A percentile compares a stretch with the other conserved stretches of the same genome.
Conservation (phyloP, 371 early-diverging fungal genomes). For the Lichtheimia corymbifera region DNA sequence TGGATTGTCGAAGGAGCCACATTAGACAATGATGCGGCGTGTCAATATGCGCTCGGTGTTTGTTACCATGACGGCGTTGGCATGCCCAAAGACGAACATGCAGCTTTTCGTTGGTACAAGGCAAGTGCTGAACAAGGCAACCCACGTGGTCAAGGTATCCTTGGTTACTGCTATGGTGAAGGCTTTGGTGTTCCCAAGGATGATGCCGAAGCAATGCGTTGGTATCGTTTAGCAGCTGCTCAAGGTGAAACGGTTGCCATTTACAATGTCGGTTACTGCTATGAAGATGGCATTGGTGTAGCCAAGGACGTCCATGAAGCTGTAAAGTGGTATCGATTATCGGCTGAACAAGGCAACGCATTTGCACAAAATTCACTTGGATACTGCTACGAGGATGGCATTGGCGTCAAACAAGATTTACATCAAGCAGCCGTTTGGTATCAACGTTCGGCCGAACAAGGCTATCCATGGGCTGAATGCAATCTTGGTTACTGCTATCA, state of each 20-base stretch:
- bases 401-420: slow-evolving; percentile 63
- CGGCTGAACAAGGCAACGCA: slow-evolving; percentile 77
- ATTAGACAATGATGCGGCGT: slow-evolving; percentile 38
- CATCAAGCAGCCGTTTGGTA: slow-evolving; percentile 60
- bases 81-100: slow-evolving; percentile 46
- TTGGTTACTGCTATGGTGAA: slow-evolving; percentile 79
- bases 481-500: slow-evolving; percentile 85
- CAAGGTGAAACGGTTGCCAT: slow-evolving; percentile 72
- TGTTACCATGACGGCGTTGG: slow-evolving; percentile 77
- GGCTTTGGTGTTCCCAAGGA: slow-evolving; percentile 77
- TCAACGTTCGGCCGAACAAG: slow-evolving; percentile 66
- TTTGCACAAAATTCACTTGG: slow-evolving; percentile 82
- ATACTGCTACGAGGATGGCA: slow-evolving; percentile 79
- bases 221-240: slow-evolving; percentile 68
- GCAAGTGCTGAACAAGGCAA: slow-evolving; percentile 65
- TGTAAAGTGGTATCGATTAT: slow-evolving; percentile 70
- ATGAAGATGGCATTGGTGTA: slow-evolving; percentile 81
- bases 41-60: slow-evolving; percentile 64
- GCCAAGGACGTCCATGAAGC: slow-evolving; percentile 67
- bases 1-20: slow-evolving; percentile 21
- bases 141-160: slow-evolving; percentile 66
- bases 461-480: slow-evolving; percentile 64
- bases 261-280: slow-evolving; percentile 83
- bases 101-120: slow-evolving; percentile 66
- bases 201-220: slow-evolving; percentile 67